Evolutionary conservation across 129 eudicot species (phyloP), one percentile per base, ranked within the genome.

Genomic region (Pittosporum tobira): DNA sequence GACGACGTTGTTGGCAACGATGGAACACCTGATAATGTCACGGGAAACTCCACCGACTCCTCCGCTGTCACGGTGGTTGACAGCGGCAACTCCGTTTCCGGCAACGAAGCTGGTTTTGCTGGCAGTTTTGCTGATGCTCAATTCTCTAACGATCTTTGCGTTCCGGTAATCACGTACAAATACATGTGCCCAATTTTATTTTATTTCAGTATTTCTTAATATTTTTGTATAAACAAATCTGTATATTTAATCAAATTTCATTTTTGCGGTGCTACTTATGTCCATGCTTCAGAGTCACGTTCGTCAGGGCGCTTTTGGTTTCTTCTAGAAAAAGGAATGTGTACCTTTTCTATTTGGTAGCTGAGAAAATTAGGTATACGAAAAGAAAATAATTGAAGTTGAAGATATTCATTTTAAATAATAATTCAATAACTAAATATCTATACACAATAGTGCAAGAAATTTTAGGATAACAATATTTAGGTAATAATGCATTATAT

Each of bases 101-200:
- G 64, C 63, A 59, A 40, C 22, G 75, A 71, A 20, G 65, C 58
- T 13, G 58, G 57, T 14, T 66, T 63, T 43, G 42, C 71, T 22
- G 73, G 72, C 2, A 74, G 65, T 46, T 37, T 63, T 16, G 82
- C 63, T 26, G 44, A 19, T 20, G 49, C 72, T 9, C 82, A 71
- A 3, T 83, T 81, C 73, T 75, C 94, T n/a, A 59, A 71, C 40
- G 94, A 88, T 62, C 80, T 88, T 22, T 76, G 82, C 48, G 87
- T 79, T 37, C 96, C 94, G 90, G 96, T 88, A 77, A 55, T 29
- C 31, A 2, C 16, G 31, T 2, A n/a, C n/a, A n/a, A n/a, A n/a
- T n/a, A n/a, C n/a, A n/a, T n/a, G n/a, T n/a, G n/a, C n/a, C n/a
- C n/a, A n/a, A n/a, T n/a, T n/a, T n/a, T n/a, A n/a, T n/a, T n/a